Evolutionary conservation across 140 eudicot genomes (phyloP).

Genomic region (Flaveria floridana): DNA sequence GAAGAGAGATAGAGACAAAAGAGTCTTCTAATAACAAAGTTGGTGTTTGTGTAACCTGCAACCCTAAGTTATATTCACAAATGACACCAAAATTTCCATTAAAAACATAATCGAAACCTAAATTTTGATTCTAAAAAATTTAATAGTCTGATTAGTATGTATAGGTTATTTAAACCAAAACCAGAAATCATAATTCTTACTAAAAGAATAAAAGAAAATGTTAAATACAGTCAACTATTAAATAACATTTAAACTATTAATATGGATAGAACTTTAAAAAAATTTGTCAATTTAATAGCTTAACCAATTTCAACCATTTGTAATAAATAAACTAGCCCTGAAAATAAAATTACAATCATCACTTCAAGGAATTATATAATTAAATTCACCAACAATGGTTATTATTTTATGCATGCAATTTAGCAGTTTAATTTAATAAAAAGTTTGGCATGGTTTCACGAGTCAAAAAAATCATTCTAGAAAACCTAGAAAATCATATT

Average conservation of each 20-base stretch:
- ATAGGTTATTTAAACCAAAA: not conserved
- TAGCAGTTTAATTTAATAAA: constrained; percentile 1
- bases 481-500: constrained; percentile 14
- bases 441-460: not conserved
- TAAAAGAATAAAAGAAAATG: not conserved
- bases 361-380: not conserved
- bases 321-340: no score
- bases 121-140: no score
- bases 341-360: no score
- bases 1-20: no score
- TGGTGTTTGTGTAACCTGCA: no score
- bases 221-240: not conserved
- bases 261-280: no score
- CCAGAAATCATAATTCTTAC: not conserved
- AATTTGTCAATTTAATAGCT: no score
- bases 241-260: not conserved
- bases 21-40: no score
- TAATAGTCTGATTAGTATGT: not conserved
- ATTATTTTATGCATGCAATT: not conserved
- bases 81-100: not conserved
- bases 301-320: no score
- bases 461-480: constrained; percentile 17
- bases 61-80: not conserved
- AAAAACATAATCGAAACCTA: not conserved
- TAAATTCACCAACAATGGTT: not conserved